Percentiles rank a stretch among this genome's conserved stretches.
phyloP scores from a whole-genome alignment of 306 rosid species.

The Quercus suber region DNA sequence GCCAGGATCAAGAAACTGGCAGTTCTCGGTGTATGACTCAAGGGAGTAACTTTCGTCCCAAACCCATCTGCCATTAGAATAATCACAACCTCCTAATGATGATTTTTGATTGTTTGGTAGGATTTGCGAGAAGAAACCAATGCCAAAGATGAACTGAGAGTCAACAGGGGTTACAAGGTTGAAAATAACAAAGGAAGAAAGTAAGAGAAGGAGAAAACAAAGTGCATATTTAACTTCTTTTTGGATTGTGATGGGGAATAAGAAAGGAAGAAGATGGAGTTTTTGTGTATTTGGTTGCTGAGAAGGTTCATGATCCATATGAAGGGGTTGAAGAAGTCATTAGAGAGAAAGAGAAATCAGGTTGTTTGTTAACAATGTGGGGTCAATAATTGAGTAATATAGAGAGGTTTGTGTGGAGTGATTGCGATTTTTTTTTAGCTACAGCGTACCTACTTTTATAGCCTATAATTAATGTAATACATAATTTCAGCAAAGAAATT shows the following conservation, averaged over 20 bases:
- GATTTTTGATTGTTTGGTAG: conserved; percentile 11
- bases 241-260: conserved; percentile 25
- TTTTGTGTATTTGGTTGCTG: conserved; percentile 13
- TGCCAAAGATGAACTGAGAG: conserved; percentile 27
- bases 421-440: not conserved
- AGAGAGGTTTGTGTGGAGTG: not conserved
- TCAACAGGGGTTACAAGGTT: conserved; percentile 34
- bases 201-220: conserved; percentile 35
- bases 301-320: conserved; percentile 50
- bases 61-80: conserved; percentile 72
- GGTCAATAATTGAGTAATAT: not conserved
- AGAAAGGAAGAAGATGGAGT: not conserved
- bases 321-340: conserved; percentile 21
- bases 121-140: conserved; percentile 32
- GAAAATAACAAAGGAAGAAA: conserved; percentile 31
- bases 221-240: conserved; percentile 43
- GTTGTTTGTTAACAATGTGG: not conserved
- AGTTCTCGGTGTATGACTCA: conserved; percentile 51
- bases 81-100: conserved; percentile 37
- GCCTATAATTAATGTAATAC: too few relatives aligned
- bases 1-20: conserved; percentile 86
- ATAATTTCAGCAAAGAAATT: too few relatives aligned
- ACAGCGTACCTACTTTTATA: not conserved
- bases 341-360: not conserved
- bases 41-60: conserved; percentile 31